A percentile compares a stretch with the other conserved stretches of the same genome.
phyloP scores from a whole-genome alignment of 345 rosid genomes.

The Eucalyptus lansdowneana region DNA sequence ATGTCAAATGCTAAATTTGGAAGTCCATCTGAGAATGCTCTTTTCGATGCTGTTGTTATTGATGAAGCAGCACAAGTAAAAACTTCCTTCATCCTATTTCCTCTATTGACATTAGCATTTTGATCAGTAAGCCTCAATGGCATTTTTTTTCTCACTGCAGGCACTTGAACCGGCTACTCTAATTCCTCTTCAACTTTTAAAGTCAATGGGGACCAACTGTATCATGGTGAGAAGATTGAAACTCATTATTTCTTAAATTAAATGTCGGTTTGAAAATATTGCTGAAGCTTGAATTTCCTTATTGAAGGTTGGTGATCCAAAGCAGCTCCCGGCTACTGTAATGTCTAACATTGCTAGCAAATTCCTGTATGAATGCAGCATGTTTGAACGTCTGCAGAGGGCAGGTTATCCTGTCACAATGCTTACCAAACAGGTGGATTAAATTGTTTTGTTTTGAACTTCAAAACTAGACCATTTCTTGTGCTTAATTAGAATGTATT shows the following conservation, averaged over 20 bases:
- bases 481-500: neutral
- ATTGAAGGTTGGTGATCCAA: conserved; percentile 91
- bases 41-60: conserved; percentile 87
- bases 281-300: neutral
- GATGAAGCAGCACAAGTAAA: conserved; percentile 98
- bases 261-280: neutral
- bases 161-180: conserved; percentile 98
- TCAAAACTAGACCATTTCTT: neutral
- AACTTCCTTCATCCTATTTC: neutral
- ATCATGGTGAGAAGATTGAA: conserved; percentile 52
- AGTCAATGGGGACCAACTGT: conserved; percentile 78
- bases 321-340: conserved; percentile 98
- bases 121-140: conserved; percentile 1
- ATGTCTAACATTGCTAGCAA: conserved; percentile 90
- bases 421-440: conserved; percentile 84
- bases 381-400: conserved; percentile 96
- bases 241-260: neutral
- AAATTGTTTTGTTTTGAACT: neutral
- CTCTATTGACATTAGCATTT: neutral
- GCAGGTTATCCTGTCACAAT: conserved; percentile 89
- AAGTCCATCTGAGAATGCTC: conserved; percentile 60
- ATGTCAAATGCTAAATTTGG: conserved; percentile 56
- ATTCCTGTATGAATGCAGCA: conserved; percentile 80
- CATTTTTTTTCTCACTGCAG: conserved; percentile 22
- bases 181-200: conserved; percentile 90